A percentile compares a stretch with the other conserved stretches of the same genome.
phyloP scores from a whole-genome alignment of 148 eudicot species.

The Mesembryanthemum crystallinum region DNA sequence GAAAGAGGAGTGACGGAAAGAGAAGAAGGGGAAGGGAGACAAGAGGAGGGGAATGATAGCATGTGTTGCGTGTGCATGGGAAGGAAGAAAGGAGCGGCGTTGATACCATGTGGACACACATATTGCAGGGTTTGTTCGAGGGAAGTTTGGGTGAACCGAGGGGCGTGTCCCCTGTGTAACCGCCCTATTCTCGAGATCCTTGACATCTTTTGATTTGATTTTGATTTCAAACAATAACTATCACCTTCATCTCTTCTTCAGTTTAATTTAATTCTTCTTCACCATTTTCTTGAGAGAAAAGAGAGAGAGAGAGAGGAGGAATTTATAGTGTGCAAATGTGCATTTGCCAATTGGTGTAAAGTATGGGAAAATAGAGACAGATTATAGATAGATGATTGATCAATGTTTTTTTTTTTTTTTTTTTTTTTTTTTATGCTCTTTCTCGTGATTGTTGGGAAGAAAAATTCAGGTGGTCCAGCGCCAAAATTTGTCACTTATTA shows the following conservation, averaged over 20 bases:
- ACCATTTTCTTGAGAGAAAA: not conserved
- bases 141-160: conserved; percentile 82
- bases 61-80: conserved; percentile 99
- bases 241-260: too few relatives aligned
- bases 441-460: too few relatives aligned
- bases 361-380: too few relatives aligned
- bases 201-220: conserved; percentile 58
- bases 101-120: conserved; percentile 95
- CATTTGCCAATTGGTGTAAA: too few relatives aligned
- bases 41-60: conserved; percentile 33
- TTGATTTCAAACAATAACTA: too few relatives aligned
- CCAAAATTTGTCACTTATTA: too few relatives aligned
- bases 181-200: conserved; percentile 73
- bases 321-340: too few relatives aligned
- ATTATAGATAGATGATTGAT: too few relatives aligned
- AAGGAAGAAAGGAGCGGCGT: conserved; percentile 89
- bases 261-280: too few relatives aligned
- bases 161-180: conserved; percentile 88
- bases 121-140: conserved; percentile 91
- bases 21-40: conserved; percentile 15
- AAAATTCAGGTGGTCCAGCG: not conserved
- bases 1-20: conserved; percentile 26
- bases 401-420: too few relatives aligned
- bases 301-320: too few relatives aligned
- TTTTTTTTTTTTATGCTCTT: too few relatives aligned